These are phyloP conservation scores for Aspergillus tamarii DNA, from an alignment of 2,329 filamentous ascomycete genomes.

Conservation along the genomic window DNA sequence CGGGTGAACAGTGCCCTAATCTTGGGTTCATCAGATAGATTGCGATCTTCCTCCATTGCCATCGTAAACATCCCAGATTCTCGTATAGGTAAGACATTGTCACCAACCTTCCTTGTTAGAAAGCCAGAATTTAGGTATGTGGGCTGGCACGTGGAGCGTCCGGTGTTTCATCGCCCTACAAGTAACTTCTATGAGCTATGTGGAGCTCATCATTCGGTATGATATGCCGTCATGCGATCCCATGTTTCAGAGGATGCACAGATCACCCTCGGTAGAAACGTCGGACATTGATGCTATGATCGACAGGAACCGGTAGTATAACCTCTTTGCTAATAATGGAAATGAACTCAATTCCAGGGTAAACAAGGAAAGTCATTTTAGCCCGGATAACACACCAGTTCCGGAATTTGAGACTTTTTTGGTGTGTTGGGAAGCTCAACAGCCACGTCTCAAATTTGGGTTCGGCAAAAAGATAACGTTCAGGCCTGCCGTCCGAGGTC, in stretches of 20 bases:
- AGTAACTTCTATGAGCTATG: background rate
- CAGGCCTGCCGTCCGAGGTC: background rate
- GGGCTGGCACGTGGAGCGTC: background rate
- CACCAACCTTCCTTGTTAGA: background rate
- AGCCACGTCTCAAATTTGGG: constrained; percentile 1
- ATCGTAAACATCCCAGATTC: background rate
- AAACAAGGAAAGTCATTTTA: background rate
- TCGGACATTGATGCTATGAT: background rate
- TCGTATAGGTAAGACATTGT: background rate
- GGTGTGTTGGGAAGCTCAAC: background rate
- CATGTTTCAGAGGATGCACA: background rate
- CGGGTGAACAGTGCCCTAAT: background rate
- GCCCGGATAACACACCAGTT: no score
- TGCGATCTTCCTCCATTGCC: background rate
- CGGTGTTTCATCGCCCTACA: background rate
- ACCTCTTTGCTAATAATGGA: background rate
- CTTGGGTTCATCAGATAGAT: background rate
- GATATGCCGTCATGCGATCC: background rate
- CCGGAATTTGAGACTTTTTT: background rate
- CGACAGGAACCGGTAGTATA: background rate
- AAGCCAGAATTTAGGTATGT: background rate
- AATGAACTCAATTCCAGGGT: background rate
- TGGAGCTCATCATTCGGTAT: background rate
- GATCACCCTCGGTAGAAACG: background rate
- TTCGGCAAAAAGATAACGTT: background rate